Conservation (phyloP, 352 stramenopile genomes). For the Thraustochytrium sp. region DNA sequence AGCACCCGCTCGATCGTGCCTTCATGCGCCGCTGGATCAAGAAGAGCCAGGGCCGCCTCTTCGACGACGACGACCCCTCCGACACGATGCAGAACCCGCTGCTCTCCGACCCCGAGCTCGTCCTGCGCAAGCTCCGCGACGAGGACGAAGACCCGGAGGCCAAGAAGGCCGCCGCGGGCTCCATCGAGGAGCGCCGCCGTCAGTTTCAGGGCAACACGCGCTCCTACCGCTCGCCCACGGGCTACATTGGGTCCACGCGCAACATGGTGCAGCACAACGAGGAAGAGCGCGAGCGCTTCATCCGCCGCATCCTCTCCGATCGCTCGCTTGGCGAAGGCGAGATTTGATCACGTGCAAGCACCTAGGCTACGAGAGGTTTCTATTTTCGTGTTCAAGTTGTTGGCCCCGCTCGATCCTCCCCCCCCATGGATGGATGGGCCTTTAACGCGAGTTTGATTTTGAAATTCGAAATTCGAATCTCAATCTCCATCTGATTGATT, state of each 20-base stretch:
- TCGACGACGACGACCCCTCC: neutral
- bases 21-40: conserved; percentile 35
- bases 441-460: no score
- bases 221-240: neutral
- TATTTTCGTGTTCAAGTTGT: no score
- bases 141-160: neutral
- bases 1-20: neutral
- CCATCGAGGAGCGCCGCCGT: neutral
- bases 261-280: conserved; percentile 19
- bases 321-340: neutral
- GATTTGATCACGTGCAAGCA: neutral
- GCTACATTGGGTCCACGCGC: conserved; percentile 32
- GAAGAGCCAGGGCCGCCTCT: neutral
- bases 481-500: no score
- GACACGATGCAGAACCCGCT: conserved; percentile 12
- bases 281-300: neutral
- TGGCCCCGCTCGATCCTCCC: no score
- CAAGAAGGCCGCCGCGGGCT: neutral
- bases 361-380: no score
- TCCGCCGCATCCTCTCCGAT: conserved; percentile 25
- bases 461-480: no score
- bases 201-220: neutral
- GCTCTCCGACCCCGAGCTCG: neutral
- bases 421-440: no score
- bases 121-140: neutral